phyloP scores from a whole-genome alignment of 768 basidiomycete genomes.

The Rhizopogon vulgaris region DNA sequence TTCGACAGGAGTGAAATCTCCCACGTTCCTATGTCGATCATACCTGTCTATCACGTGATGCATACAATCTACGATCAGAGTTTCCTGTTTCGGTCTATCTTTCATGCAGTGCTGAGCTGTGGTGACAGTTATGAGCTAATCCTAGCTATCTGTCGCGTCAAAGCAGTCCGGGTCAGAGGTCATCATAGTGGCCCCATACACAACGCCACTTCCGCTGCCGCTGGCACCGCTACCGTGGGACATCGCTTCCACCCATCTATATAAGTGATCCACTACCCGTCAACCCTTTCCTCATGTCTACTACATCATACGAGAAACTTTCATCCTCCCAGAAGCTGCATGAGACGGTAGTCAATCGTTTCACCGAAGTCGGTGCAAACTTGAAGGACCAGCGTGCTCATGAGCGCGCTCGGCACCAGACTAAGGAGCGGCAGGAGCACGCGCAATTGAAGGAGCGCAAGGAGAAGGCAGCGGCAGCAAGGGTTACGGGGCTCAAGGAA shows the following conservation, averaged over 20 bases:
- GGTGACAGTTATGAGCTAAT: not conserved
- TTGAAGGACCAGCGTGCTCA: slow-evolving; percentile 23
- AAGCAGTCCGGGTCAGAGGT: not conserved
- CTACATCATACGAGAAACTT: slow-evolving; percentile 15
- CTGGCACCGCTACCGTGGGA: slow-evolving; percentile 8
- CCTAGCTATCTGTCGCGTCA: not conserved
- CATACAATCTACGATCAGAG: not conserved
- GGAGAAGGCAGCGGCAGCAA: slow-evolving; percentile 16
- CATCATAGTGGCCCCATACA: not conserved
- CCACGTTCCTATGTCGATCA: too few relatives aligned
- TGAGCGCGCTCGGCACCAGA: slow-evolving; percentile 28
- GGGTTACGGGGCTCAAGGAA: slow-evolving; percentile 15
- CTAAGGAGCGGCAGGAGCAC: slow-evolving; percentile 26
- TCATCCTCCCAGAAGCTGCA: slow-evolving; percentile 11
- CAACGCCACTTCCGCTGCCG: not conserved
- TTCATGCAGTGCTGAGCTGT: slow-evolving; percentile 15
- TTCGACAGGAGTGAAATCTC: too few relatives aligned
- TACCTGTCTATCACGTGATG: not conserved
- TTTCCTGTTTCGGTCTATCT: slow-evolving; percentile 11
- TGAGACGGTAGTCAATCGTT: slow-evolving; percentile 12
- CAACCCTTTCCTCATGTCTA: slow-evolving; percentile 21
- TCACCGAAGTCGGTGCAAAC: slow-evolving; percentile 13
- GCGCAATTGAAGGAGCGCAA: slow-evolving; percentile 26
- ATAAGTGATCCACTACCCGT: slow-evolving; percentile 17
- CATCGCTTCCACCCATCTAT: slow-evolving; percentile 15